Percentiles rank a stretch among this genome's conserved stretches.
Evolutionary conservation across 441 rosid genomes (phyloP).

Genomic region (Jatropha multifida): DNA sequence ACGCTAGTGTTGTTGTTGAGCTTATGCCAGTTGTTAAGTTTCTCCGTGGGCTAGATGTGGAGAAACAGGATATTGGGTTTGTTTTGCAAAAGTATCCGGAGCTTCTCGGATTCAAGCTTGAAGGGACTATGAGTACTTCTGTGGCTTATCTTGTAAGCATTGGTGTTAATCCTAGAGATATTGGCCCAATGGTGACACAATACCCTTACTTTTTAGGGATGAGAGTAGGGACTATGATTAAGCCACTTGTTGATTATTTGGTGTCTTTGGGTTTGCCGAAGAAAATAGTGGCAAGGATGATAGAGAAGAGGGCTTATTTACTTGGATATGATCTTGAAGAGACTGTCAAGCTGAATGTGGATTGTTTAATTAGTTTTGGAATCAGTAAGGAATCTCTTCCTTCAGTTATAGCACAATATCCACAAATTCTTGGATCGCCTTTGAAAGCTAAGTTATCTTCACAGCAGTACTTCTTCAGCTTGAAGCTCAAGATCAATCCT

Average conservation of each 20-base stretch:
- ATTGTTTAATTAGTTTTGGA: slow-evolving; percentile 81
- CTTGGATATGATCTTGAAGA: slow-evolving; percentile 78
- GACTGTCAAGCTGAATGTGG: slow-evolving; percentile 77
- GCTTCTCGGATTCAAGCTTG: slow-evolving; percentile 88
- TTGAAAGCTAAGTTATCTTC: slow-evolving; percentile 79
- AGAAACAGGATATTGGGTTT: slow-evolving; percentile 71
- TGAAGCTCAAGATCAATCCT: slow-evolving; percentile 75
- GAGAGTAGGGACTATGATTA: slow-evolving; percentile 88
- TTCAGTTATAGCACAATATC: slow-evolving; percentile 63
- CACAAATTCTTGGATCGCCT: slow-evolving; percentile 67
- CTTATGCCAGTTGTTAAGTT: slow-evolving; percentile 80
- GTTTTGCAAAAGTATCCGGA: slow-evolving; percentile 85
- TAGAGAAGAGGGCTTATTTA: slow-evolving; percentile 75
- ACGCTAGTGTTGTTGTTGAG: slow-evolving; percentile 84
- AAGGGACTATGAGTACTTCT: slow-evolving; percentile 88
- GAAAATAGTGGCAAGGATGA: slow-evolving; percentile 74
- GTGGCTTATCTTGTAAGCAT: slow-evolving; percentile 86
- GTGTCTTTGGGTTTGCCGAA: slow-evolving; percentile 68
- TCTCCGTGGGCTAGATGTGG: slow-evolving; percentile 84
- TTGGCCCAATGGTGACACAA: slow-evolving; percentile 90
- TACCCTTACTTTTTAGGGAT: slow-evolving; percentile 79
- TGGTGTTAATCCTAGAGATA: slow-evolving; percentile 83
- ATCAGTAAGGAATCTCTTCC: slow-evolving; percentile 55
- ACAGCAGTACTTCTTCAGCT: slow-evolving; percentile 66
- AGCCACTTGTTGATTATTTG: slow-evolving; percentile 76